Evolutionary conservation across 2,329 filamentous ascomycete species (phyloP), one percentile per base, ranked within the genome.

Genomic region (Claviceps purpurea): DNA sequence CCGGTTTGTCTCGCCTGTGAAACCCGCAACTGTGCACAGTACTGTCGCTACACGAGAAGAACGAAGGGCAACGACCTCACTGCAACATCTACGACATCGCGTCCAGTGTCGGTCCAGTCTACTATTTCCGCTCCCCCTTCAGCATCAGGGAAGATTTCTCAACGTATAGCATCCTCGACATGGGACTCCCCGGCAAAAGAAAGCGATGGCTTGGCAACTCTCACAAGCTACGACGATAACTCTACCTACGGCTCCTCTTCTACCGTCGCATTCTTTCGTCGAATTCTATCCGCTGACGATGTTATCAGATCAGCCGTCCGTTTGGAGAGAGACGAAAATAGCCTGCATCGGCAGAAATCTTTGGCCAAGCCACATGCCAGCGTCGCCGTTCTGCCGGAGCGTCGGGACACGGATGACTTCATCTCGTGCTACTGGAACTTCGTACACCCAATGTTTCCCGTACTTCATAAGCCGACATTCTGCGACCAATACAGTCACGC

Each of bases 381-480:
- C 16, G 22, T 26, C n/a, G 18, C 22, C 6, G 37, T 46, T 37
- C 42, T 47, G 22, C 50, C 43, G 43, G 38, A 37, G 14, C 50
- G 50, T 39, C 50, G 37, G 3, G 37, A 51, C 8, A 8, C 34
- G 6, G 50, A 51, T 13, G 16, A 46, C 3, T 46, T 46, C n/a
- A 43, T 46, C 20, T 47, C 50, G 30, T 51, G 50, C 50, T 51
- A 51, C 50, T 51, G 50, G 50, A 26, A 30, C 42, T 51, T 51
- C 16, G 44, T 51, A 1, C 50, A 51, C 50, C 50, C 50, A 6
- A 47, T 51, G 22, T 51, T 51, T 14, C 50, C 50, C 13, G 11
- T 51, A 2, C 42, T 51, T 24, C 50, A 51, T n/a, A 51, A 51
- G 16, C 50, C 42, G 34, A 51, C 42, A 1, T 51, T 51, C 8